phyloP scores from a whole-genome alignment of 2,329 filamentous ascomycete genomes.

The Sporothrix globosa region DNA sequence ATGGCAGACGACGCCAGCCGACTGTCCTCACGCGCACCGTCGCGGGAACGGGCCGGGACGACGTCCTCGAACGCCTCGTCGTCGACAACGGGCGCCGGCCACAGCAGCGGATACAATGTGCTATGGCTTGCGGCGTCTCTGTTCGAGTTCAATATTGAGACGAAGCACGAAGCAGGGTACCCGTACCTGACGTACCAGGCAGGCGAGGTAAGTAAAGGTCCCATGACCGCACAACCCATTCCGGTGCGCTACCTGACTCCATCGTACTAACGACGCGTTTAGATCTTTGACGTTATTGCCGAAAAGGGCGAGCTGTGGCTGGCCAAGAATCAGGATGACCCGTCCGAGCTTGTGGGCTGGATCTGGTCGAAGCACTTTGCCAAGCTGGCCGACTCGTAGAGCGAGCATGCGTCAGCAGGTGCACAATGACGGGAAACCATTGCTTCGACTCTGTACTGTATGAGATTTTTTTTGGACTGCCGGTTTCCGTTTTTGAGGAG shows the following conservation, averaged over 20 bases:
- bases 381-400: conserved; percentile 57
- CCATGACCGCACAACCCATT: too few species aligned
- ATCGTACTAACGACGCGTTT: conserved; percentile 28
- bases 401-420: neutral
- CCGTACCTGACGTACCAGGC: conserved; percentile 95
- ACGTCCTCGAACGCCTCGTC: conserved; percentile 29
- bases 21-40: conserved; percentile 61
- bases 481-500: neutral
- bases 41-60: conserved; percentile 59
- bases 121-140: conserved; percentile 91
- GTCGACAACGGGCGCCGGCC: conserved; percentile 18
- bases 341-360: conserved; percentile 80
- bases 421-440: neutral
- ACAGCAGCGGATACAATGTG: conserved; percentile 65
- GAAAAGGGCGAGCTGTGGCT: conserved; percentile 98
- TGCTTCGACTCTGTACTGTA: neutral
- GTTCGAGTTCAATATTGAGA: conserved; percentile 96
- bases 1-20: conserved; percentile 25
- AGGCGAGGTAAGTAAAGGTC: conserved; percentile 66
- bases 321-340: conserved; percentile 94
- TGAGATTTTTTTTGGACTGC: neutral
- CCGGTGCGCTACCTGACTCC: neutral
- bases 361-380: conserved; percentile 99
- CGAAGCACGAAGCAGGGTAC: conserved; percentile 90
- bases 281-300: conserved; percentile 89